These are phyloP conservation scores for Sphaerulina musiva DNA, from an alignment of 2,329 filamentous ascomycete species.

Conservation along the genomic window DNA sequence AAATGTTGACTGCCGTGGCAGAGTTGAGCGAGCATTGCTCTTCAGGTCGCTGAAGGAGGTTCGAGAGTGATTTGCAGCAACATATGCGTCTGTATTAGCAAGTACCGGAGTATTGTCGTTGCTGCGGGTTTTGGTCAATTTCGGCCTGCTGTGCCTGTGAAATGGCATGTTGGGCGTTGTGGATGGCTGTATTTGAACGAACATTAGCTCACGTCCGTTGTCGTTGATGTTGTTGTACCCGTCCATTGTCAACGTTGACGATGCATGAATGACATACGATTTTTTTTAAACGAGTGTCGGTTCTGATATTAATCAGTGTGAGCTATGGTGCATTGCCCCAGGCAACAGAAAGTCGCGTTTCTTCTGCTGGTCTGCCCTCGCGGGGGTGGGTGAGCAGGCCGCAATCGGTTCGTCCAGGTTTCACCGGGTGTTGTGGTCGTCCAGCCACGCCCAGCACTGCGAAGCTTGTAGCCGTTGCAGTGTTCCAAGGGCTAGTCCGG, in stretches of 20 bases:
- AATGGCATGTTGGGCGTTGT: constrained; percentile 5
- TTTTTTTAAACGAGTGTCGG: neutral
- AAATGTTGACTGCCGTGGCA: constrained; percentile 13
- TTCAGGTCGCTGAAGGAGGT: constrained; percentile 10
- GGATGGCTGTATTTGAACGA: neutral
- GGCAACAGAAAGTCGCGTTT: neutral
- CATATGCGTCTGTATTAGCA: constrained; percentile 1
- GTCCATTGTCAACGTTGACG: too few species aligned
- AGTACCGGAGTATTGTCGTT: constrained; percentile 2
- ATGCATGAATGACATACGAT: too few species aligned
- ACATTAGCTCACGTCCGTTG: neutral
- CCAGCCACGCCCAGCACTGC: constrained; percentile 9
- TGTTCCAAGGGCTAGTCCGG: neutral
- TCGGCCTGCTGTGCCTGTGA: constrained; percentile 7
- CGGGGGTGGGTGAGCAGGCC: neutral
- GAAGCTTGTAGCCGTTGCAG: neutral
- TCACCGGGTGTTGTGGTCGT: constrained; percentile 6
- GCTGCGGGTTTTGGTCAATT: constrained; percentile 10
- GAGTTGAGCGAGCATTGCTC: neutral
- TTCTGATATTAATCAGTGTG: neutral
- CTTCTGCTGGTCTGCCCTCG: neutral
- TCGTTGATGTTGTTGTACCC: too few species aligned
- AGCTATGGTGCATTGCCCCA: neutral
- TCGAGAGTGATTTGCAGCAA: neutral
- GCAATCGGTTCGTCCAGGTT: neutral